phyloP scores from a whole-genome alignment of 495 filamentous ascomycete genomes.

The Aspergillus affinis region DNA sequence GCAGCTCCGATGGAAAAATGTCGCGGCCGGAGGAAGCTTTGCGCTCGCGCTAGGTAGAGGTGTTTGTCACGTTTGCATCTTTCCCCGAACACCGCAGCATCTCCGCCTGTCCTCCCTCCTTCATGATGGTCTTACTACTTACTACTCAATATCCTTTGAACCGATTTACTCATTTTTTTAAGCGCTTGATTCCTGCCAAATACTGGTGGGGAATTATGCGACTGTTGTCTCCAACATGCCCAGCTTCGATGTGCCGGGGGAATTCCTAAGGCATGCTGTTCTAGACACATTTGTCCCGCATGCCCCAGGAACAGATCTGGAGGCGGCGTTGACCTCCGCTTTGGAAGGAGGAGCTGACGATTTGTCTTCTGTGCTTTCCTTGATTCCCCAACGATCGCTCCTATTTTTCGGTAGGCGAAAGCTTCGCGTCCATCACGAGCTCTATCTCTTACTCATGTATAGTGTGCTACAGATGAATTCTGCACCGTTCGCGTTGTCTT shows the following conservation, averaged over 20 bases:
- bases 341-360: conserved; percentile 48
- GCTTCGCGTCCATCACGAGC: conserved; percentile 24
- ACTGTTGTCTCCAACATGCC: conserved; percentile 37
- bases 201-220: conserved; percentile 22
- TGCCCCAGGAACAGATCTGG: conserved; percentile 62
- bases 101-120: conserved; percentile 3
- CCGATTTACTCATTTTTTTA: background rate
- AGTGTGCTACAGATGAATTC: conserved; percentile 69
- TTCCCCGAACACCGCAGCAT: conserved; percentile 13
- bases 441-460: conserved; percentile 60
- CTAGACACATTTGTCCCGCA: conserved; percentile 79
- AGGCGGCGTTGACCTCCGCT: conserved; percentile 53
- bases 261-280: conserved; percentile 70
- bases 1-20: conserved; percentile 2
- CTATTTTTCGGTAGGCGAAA: conserved; percentile 69
- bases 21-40: conserved; percentile 3
- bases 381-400: conserved; percentile 51
- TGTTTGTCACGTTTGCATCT: conserved; percentile 38
- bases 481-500: conserved; percentile 72
- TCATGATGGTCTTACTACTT: background rate
- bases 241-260: conserved; percentile 43
- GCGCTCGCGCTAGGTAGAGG: conserved; percentile 9
- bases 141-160: background rate
- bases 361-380: conserved; percentile 45
- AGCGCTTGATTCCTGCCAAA: background rate